Conservation (phyloP, 2,329 filamentous ascomycete genomes). For the Penicillium concentricum region DNA sequence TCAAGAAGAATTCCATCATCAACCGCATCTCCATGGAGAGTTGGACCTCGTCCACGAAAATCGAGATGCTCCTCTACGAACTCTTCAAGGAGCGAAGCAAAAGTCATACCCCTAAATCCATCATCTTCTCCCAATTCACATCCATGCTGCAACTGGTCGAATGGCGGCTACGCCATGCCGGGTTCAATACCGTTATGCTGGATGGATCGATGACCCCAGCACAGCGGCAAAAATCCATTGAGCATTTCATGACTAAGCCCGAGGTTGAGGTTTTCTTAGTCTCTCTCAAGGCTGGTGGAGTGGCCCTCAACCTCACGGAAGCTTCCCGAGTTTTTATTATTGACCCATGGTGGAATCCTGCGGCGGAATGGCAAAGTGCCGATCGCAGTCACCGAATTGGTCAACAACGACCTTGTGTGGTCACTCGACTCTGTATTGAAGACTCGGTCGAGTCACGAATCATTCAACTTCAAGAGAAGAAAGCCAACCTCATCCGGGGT, state of each 20-base stretch:
- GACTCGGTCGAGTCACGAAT: slow-evolving; percentile 96
- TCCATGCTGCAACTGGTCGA: slow-evolving; percentile 97
- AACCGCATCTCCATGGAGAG: slow-evolving; percentile 99
- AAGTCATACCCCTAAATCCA: slow-evolving; percentile 92
- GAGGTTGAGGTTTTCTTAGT: slow-evolving; percentile 96
- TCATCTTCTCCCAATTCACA: slow-evolving; percentile 96
- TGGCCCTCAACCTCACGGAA: slow-evolving; percentile 92
- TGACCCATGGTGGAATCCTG: slow-evolving; percentile 99
- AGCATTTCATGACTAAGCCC: slow-evolving; percentile 93
- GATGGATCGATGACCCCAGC: slow-evolving; percentile 96
- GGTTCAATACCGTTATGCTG: slow-evolving; percentile 96
- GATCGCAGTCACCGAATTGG: slow-evolving; percentile 94
- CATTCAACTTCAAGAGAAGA: slow-evolving; percentile 96
- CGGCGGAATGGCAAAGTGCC: slow-evolving; percentile 98
- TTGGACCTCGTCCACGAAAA: slow-evolving; percentile 98
- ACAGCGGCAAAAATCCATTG: slow-evolving; percentile 88
- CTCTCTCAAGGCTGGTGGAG: slow-evolving; percentile 91
- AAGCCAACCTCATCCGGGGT: slow-evolving; percentile 95
- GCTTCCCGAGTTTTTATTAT: slow-evolving; percentile 94
- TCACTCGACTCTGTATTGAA: slow-evolving; percentile 92
- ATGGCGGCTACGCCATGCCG: slow-evolving; percentile 93
- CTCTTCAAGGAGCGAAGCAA: slow-evolving; percentile 88
- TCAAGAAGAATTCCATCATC: slow-evolving; percentile 97
- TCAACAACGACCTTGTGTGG: slow-evolving; percentile 87
- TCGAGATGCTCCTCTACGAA: slow-evolving; percentile 92